Evolutionary conservation across 78 protist genomes (phyloP).

Genomic region (Dictyostelium intermedium): DNA sequence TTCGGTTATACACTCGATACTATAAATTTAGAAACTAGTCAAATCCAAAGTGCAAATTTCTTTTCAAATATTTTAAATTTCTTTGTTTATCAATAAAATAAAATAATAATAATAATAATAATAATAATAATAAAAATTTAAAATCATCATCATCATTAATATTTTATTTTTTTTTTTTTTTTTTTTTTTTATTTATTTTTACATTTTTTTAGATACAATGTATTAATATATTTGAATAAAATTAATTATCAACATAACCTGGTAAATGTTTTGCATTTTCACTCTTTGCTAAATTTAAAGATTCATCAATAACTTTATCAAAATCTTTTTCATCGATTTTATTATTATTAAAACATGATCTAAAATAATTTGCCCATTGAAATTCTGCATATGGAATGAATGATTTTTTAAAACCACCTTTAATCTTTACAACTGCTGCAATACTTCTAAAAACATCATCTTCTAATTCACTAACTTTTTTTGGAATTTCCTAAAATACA

Average conservation of each 20-base stretch:
- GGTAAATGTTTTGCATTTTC: slow-evolving; percentile 35
- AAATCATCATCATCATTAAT: too few species aligned
- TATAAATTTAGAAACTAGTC: background rate
- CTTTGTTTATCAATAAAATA: background rate
- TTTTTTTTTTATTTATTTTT: too few species aligned
- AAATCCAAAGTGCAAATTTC: background rate
- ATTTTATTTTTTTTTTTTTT: too few species aligned
- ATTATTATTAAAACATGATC: background rate
- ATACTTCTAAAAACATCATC: slow-evolving; percentile 63
- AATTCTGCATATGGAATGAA: slow-evolving; percentile 74
- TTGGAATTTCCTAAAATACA: slow-evolving; percentile 40
- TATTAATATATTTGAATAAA: background rate
- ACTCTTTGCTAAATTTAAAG: slow-evolving; percentile 30
- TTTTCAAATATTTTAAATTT: too few species aligned
- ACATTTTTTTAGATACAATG: too few species aligned
- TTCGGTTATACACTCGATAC: background rate
- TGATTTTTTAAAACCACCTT: slow-evolving; percentile 77
- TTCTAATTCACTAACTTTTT: background rate
- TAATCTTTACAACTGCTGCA: slow-evolving; percentile 73
- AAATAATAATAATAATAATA: too few species aligned
- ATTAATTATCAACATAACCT: slow-evolving; percentile 24
- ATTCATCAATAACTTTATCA: slow-evolving; percentile 30
- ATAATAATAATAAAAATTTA: background rate
- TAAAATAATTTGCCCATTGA: slow-evolving; percentile 74
- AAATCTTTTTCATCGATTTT: background rate